These are phyloP conservation scores for Tulasnella calospora DNA, from an alignment of 768 basidiomycete genomes.

Conservation along the genomic window DNA sequence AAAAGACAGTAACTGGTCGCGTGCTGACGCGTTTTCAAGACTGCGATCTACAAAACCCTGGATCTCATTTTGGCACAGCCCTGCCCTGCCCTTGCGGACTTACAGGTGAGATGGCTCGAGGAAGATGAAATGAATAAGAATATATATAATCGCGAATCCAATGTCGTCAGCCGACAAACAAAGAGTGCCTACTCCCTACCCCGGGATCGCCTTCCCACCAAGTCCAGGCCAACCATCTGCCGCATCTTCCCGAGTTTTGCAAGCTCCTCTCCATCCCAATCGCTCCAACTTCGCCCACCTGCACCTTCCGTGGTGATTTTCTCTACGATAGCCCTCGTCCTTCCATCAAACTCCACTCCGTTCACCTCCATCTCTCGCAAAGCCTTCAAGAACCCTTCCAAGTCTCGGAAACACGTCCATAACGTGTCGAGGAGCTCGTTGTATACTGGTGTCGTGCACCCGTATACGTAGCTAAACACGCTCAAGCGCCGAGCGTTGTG, in stretches of 20 bases:
- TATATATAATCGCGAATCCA: not conserved
- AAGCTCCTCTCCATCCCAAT: not conserved
- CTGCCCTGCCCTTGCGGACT: not conserved
- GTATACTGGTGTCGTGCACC: constrained; percentile 82
- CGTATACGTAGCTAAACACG: constrained; percentile 70
- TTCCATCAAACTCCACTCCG: constrained; percentile 59
- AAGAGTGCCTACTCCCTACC: not conserved
- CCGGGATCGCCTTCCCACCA: not conserved
- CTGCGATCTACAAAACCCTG: too few species aligned
- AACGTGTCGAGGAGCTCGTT: constrained; percentile 83
- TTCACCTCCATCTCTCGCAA: constrained; percentile 80
- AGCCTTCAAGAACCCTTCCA: constrained; percentile 64
- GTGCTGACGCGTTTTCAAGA: too few species aligned
- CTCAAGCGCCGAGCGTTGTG: constrained; percentile 69
- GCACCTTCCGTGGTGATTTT: constrained; percentile 52
- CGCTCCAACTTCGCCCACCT: constrained; percentile 3
- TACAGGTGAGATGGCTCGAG: not conserved
- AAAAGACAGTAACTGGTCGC: too few species aligned
- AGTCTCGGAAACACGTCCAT: constrained; percentile 79
- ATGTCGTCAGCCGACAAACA: too few species aligned
- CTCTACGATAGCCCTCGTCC: constrained; percentile 60
- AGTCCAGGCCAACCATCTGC: not conserved
- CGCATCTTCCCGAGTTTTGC: not conserved
- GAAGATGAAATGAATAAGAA: not conserved
- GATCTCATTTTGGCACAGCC: not conserved